These are phyloP conservation scores for Arabidopsis thaliana DNA, from an alignment of 345 rosid species.

Conservation along the genomic window TAIR10.1 NC_003070.9:8200001-8200500, in stretches of 20 bases:
- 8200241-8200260: constrained; percentile 8
- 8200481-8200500: constrained; percentile 31
- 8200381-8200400: constrained; percentile 4
- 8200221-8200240: constrained; percentile 1
- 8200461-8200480: constrained; percentile 27
- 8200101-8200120: background rate
- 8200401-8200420: constrained; percentile 4
- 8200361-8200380: background rate
- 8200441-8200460: constrained; percentile 16
- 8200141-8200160: constrained; percentile 1
- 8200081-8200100: background rate
- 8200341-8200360: constrained; percentile 3
- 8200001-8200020: background rate
- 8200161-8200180: background rate
- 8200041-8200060: background rate
- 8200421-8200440: background rate
- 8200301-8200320: background rate
- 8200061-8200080: background rate
- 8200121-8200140: constrained; percentile 1
- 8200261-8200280: constrained; percentile 10
- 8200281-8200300: constrained; percentile 12
- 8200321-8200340: background rate
- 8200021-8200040: background rate
- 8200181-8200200: background rate
- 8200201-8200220: background rate